Evolutionary conservation across 805 yeast genomes (phyloP).

Genomic region (Candida ovalis): DNA sequence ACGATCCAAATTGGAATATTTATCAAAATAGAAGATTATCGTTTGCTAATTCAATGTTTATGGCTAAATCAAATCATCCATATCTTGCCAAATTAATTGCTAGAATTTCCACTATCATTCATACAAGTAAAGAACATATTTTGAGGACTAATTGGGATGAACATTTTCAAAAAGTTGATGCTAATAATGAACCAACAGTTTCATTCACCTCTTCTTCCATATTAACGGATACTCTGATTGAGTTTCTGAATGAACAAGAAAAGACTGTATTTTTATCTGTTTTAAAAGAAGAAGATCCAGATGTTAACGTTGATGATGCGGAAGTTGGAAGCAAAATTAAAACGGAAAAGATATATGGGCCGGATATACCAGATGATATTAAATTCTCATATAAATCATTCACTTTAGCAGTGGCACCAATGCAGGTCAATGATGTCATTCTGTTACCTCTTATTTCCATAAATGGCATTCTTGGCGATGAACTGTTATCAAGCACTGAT

Average conservation of each 20-base stretch:
- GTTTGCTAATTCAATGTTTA: conserved; percentile 16
- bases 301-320: conserved; percentile 6
- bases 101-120: conserved; percentile 15
- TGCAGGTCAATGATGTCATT: conserved; percentile 14
- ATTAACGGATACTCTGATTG: conserved; percentile 22
- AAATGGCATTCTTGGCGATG: conserved; percentile 11
- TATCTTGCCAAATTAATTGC: conserved; percentile 22
- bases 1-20: conserved; percentile 17
- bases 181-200: conserved; percentile 15
- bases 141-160: conserved; percentile 12
- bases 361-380: conserved; percentile 4
- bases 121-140: conserved; percentile 4
- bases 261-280: conserved; percentile 5
- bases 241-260: conserved; percentile 16
- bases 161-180: conserved; percentile 9
- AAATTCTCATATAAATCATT: conserved; percentile 17
- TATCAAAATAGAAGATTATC: conserved; percentile 17
- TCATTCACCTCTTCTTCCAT: conserved; percentile 21
- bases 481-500: background rate
- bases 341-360: conserved; percentile 11
- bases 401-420: conserved; percentile 13
- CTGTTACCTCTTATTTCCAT: conserved; percentile 18
- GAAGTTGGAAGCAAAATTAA: background rate
- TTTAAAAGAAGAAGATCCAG: conserved; percentile 1
- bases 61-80: conserved; percentile 23